Evolutionary conservation across 257 asterid genomes (phyloP).

Genomic region (Solanum chmielewskii): DNA sequence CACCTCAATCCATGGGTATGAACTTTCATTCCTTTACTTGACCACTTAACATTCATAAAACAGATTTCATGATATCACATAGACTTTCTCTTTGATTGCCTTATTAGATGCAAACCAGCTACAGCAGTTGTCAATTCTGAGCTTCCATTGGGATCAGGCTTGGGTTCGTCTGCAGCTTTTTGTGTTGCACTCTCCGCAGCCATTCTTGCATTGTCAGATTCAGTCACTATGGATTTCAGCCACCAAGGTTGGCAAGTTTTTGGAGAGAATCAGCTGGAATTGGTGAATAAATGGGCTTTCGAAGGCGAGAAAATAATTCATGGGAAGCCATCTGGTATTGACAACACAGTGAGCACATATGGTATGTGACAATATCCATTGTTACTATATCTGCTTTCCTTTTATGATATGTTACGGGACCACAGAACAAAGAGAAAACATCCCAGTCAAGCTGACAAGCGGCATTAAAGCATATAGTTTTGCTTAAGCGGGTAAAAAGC

Average conservation of each 20-base stretch:
- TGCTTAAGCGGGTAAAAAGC: background rate
- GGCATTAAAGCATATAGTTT: background rate
- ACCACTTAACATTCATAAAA: background rate
- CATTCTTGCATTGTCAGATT: conserved; percentile 66
- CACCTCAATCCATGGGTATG: conserved; percentile 74
- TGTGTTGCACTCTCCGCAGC: conserved; percentile 90
- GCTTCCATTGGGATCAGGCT: conserved; percentile 93
- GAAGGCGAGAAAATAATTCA: conserved; percentile 95
- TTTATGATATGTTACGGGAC: background rate
- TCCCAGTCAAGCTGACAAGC: background rate
- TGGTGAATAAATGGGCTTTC: conserved; percentile 92
- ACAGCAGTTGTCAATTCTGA: conserved; percentile 69
- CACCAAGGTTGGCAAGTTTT: conserved; percentile 88
- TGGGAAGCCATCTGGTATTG: conserved; percentile 98
- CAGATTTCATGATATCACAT: background rate
- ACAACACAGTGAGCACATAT: conserved; percentile 93
- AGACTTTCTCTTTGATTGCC: conserved; percentile 6
- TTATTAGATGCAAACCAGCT: conserved; percentile 75
- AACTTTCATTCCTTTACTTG: background rate
- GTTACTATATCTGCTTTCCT: background rate
- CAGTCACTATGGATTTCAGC: conserved; percentile 48
- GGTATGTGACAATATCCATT: conserved; percentile 40
- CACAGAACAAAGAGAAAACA: background rate
- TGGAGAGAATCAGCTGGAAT: conserved; percentile 61
- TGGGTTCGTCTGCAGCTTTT: conserved; percentile 96